phyloP scores from a whole-genome alignment of 768 basidiomycete species.

The Lactarius psammicola region DNA sequence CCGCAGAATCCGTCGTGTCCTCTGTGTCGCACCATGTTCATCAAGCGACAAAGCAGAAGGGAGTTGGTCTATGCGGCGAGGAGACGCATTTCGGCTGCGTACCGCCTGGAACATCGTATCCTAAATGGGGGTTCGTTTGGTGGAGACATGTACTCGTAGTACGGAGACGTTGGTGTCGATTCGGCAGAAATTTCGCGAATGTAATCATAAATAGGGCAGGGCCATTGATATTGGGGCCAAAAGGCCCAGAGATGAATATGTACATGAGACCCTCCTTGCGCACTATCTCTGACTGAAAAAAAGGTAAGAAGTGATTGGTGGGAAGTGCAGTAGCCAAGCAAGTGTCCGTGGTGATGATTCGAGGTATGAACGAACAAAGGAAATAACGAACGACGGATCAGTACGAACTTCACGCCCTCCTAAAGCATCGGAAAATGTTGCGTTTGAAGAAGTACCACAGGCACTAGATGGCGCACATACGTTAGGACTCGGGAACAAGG shows the following conservation, averaged over 20 bases:
- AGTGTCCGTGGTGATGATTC: conserved; percentile 7
- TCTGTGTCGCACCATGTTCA: conserved; percentile 54
- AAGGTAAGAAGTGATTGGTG: not conserved
- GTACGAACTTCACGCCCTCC: conserved; percentile 52
- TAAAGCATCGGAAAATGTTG: conserved; percentile 79
- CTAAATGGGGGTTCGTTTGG: not conserved
- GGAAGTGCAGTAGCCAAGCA: conserved; percentile 9
- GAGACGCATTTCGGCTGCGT: conserved; percentile 15
- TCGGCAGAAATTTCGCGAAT: not conserved
- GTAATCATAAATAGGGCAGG: conserved; percentile 16
- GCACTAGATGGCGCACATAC: conserved; percentile 47
- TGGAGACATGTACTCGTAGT: not conserved
- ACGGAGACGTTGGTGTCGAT: not conserved
- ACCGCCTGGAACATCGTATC: conserved; percentile 12
- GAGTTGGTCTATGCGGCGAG: not conserved
- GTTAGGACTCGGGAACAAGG: conserved; percentile 8
- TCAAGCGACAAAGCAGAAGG: conserved; percentile 25
- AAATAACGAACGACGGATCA: conserved; percentile 20
- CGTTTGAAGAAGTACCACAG: conserved; percentile 80
- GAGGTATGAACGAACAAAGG: conserved; percentile 6
- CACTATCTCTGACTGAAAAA: conserved; percentile 6
- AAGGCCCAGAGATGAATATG: conserved; percentile 12
- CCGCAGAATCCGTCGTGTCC: conserved; percentile 63
- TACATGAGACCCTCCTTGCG: conserved; percentile 4
- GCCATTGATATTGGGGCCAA: conserved; percentile 11